Conservation (phyloP, 2,329 filamentous ascomycete species). For the Fonsecaea erecta region DNA sequence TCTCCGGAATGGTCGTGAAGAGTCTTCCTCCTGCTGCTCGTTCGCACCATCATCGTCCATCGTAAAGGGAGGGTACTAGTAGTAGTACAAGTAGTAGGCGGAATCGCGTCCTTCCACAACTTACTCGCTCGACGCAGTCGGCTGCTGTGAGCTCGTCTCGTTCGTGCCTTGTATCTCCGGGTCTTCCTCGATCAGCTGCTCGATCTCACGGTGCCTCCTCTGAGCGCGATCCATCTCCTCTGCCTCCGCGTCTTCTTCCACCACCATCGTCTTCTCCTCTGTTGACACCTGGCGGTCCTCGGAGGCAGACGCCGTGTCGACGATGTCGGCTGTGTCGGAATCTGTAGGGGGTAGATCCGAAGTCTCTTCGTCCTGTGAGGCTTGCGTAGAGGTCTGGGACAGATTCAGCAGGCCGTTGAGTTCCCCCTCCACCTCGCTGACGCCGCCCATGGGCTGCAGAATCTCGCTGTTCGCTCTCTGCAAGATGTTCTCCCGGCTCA, state of each 20-base stretch:
- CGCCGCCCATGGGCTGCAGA: slow-evolving; percentile 27
- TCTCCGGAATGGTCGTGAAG: background rate
- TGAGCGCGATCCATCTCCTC: slow-evolving; percentile 9
- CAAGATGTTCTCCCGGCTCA: slow-evolving; percentile 78
- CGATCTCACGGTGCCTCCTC: slow-evolving; percentile 14
- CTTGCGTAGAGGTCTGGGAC: slow-evolving; percentile 6
- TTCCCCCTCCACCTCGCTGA: slow-evolving; percentile 28
- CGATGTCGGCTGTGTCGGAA: background rate
- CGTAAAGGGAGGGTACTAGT: background rate
- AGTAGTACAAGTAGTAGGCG: background rate
- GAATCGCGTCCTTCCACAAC: background rate
- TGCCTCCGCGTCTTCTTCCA: background rate
- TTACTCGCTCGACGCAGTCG: background rate
- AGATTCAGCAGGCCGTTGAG: slow-evolving; percentile 29
- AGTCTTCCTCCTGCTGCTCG: background rate
- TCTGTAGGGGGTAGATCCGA: background rate
- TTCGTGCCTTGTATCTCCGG: slow-evolving; percentile 14
- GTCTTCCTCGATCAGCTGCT: slow-evolving; percentile 13
- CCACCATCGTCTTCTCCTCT: background rate
- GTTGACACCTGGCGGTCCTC: background rate
- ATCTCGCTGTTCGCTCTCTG: slow-evolving; percentile 54
- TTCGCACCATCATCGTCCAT: background rate
- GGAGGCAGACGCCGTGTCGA: background rate
- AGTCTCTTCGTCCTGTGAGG: background rate
- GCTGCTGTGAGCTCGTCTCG: background rate